Evolutionary conservation across 768 basidiomycete genomes (phyloP), one percentile per base, ranked within the genome.

Genomic region (Phylloporus rhodoxanthus): DNA sequence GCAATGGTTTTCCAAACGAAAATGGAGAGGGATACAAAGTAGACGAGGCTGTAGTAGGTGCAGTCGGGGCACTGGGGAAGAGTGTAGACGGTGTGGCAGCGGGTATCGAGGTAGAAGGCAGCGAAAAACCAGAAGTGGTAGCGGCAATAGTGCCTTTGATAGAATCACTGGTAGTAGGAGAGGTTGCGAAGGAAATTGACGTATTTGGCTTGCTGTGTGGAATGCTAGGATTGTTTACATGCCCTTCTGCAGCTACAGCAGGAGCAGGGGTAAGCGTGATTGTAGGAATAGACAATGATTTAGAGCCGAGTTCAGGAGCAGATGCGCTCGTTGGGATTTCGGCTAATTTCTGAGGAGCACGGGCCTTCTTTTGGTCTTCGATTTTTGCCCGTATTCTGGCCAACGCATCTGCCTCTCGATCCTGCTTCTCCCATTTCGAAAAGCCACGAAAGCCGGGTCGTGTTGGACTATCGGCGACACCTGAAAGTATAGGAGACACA

Each of bases 341-440:
- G 48, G 65, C 46, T 29, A 43, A 54, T 57, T 71, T 77, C 40
- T 61, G 68, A 48, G 69, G 62, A 34, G 58, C 62, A 30, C 68
- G 68, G 53, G 63, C 64, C 52, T 74, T 73, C 60, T 73, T 72
- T 58, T 67, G 68, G 45, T 73, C 72, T 59, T 75, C 74, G 26
- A 70, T 68, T 70, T 68, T 73, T 61, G 65, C 79, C 43, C 87
- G 74, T 58, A 91, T 78, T 60, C 76, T 83, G 58, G 78, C 77
- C 76, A 91, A 84, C 20, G 87, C 85, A 37, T 79, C 79, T 3
- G 88, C 88, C 58, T 91, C 88, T 26, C 87, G 65, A 57, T 91
- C 87, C 64, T 91, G 87, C 53, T 88, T 90, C 65, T 91, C 88
- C 85, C 85, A 89, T 67, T 87, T 89, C 3, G 85, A 84, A 56